Percentiles rank a stretch among this genome's conserved stretches.
Conservation (phyloP, 495 filamentous ascomycete species). For the Penicillium soppii region DNA sequence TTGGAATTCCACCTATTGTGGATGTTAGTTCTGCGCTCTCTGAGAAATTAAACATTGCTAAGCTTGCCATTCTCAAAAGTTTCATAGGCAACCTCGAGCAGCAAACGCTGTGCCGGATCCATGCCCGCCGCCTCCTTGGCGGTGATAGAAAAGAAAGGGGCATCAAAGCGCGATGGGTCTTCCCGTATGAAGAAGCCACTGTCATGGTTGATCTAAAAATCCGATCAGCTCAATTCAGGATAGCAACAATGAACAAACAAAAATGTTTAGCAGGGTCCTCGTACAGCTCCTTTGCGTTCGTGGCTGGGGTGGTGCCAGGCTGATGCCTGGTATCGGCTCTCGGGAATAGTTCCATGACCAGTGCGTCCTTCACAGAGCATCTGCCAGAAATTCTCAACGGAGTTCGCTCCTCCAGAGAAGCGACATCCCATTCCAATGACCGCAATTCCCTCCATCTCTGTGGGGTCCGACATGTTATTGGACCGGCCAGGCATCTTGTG, state of each 20-base stretch:
- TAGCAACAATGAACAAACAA: background rate
- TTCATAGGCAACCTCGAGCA: slow-evolving; percentile 50
- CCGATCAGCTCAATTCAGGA: background rate
- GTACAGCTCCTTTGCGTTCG: slow-evolving; percentile 29
- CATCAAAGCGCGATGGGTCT: slow-evolving; percentile 48
- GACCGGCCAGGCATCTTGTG: slow-evolving; percentile 13
- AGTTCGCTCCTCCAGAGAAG: slow-evolving; percentile 32
- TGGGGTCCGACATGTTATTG: slow-evolving; percentile 3
- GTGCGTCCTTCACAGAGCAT: slow-evolving; percentile 49
- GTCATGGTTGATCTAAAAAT: slow-evolving; percentile 24
- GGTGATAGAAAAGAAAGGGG: slow-evolving; percentile 49
- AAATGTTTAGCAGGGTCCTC: background rate
- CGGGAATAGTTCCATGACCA: slow-evolving; percentile 19
- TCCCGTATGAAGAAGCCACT: slow-evolving; percentile 47
- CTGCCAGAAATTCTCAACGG: slow-evolving; percentile 55
- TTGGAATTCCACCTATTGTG: slow-evolving; percentile 29
- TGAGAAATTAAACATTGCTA: too few species aligned
- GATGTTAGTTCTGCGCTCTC: background rate
- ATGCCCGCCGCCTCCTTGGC: slow-evolving; percentile 47
- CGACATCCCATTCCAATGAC: slow-evolving; percentile 37
- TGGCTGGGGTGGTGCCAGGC: slow-evolving; percentile 27
- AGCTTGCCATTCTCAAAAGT: slow-evolving; percentile 40
- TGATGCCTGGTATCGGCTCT: slow-evolving; percentile 21
- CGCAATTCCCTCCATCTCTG: slow-evolving; percentile 29
- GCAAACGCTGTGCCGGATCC: slow-evolving; percentile 53